Percentiles rank a stretch among this genome's conserved stretches.
Evolutionary conservation across 1,139 yeast species (phyloP).

Genomic region (Eremothecium cymbalariae): DNA sequence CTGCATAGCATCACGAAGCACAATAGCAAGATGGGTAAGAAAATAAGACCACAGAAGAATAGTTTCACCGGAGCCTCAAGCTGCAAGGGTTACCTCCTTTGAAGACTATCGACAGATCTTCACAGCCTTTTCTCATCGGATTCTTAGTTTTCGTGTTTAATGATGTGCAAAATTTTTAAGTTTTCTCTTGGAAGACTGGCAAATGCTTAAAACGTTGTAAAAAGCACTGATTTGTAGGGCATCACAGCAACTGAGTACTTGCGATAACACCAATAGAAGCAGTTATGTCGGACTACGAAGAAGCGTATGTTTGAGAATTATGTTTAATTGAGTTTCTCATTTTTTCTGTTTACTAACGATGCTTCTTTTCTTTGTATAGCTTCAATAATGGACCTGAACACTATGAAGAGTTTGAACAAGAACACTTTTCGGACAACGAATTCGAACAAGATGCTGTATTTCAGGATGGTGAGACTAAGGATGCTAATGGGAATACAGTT

Average conservation of each 20-base stretch:
- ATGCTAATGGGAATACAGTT: constrained; percentile 68
- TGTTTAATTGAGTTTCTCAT: constrained; percentile 6
- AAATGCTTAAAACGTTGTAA: background rate
- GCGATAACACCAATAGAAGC: background rate
- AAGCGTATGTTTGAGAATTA: constrained; percentile 31
- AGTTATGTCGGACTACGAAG: constrained; percentile 45
- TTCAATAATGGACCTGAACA: constrained; percentile 76
- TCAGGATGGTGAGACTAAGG: constrained; percentile 41
- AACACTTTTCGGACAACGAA: constrained; percentile 64
- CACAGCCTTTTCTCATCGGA: too few relatives aligned
- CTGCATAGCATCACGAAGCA: too few relatives aligned
- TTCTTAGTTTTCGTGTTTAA: background rate
- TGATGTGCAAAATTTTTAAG: constrained; percentile 1
- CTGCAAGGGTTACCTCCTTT: too few relatives aligned
- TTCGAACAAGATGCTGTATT: constrained; percentile 38
- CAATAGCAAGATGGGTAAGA: too few relatives aligned
- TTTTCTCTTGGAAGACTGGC: too few relatives aligned
- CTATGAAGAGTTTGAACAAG: constrained; percentile 75
- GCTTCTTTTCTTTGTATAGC: constrained; percentile 10
- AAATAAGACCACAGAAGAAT: too few relatives aligned
- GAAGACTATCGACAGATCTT: too few relatives aligned
- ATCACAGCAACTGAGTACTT: background rate
- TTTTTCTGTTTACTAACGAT: background rate
- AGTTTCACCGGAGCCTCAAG: too few relatives aligned
- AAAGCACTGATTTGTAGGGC: background rate